Evolutionary conservation across 805 yeast genomes (phyloP), one percentile per base, ranked within the genome.

Genomic region (Yamadazyma takamatsuzukensis): DNA sequence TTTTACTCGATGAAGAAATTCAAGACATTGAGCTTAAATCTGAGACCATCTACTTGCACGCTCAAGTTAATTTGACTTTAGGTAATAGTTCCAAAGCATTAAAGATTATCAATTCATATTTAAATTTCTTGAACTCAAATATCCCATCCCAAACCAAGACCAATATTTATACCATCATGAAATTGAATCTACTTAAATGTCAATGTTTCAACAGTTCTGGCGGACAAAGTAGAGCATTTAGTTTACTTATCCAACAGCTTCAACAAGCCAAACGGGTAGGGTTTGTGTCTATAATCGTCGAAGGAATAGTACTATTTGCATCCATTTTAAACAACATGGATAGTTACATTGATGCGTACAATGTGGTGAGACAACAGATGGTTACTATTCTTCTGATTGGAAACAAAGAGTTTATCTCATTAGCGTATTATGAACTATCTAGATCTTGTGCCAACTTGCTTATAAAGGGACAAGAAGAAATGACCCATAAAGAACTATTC

Each of bases 171-270:
- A 69, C 74, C 64, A 59, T 61, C 22, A 53, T 76, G 15, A 64
- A 63, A 45, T 65, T 72, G 34, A 73, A 67, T 29, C 44, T 77
- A 8, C 45, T 77, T 31, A 71, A 73, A 43, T 67, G 76, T 26
- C 46, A 57, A 10, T 60, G 76, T 1, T 54, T 76, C 37, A 43
- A 68, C 15, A 43, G 54, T 4, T 51, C 70, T 11, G 69, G 73
- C 0, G 54, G 65, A 4, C 72, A 77, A 10, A 52, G 70, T 7
- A 62, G 81, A 36, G 76, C 74, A 0, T 41, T 80, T 6, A 68
- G 81, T 0, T 47, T 70, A 13, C 45, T 78, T 0, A 48, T 74
- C 5, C 74, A 74, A 39, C 65, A 76, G 32, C 53, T 81, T 2
- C 67, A 70, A 29, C 46, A 64, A 9, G 72, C 83, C 0, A 64